A percentile compares a stretch with the other conserved stretches of the same genome.
These are phyloP conservation scores for Gyrodon lividus DNA, from an alignment of 768 basidiomycete genomes.

Conservation along the genomic window DNA sequence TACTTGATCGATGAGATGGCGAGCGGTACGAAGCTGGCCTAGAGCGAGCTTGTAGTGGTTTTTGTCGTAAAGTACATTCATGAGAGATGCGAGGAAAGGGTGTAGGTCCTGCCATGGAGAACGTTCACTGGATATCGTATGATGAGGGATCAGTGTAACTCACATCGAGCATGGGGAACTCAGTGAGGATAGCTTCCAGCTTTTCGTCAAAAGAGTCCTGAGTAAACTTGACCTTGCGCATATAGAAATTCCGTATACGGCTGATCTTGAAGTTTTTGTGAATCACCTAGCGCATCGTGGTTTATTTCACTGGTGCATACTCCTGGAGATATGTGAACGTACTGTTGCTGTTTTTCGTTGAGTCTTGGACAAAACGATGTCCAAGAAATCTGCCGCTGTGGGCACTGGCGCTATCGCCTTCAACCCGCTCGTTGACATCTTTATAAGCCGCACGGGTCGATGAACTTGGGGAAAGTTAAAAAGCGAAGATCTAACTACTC, in stretches of 20 bases:
- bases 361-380: conserved; percentile 91
- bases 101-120: conserved; percentile 68
- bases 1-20: conserved; percentile 95
- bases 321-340: conserved; percentile 4
- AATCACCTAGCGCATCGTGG: conserved; percentile 62
- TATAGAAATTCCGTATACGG: conserved; percentile 95
- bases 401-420: conserved; percentile 99
- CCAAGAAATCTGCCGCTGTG: conserved; percentile 90
- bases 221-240: conserved; percentile 99
- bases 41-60: conserved; percentile 99
- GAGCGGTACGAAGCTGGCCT: conserved; percentile 92
- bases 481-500: neutral
- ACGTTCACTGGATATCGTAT: conserved; percentile 4
- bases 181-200: conserved; percentile 85
- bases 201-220: conserved; percentile 97
- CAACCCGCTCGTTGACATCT: conserved; percentile 83
- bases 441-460: conserved; percentile 9
- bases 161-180: conserved; percentile 98
- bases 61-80: conserved; percentile 99
- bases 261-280: conserved; percentile 99
- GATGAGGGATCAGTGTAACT: conserved; percentile 30
- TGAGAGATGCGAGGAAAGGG: conserved; percentile 90
- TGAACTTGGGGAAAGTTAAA: conserved; percentile 9
- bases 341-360: conserved; percentile 98
- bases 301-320: conserved; percentile 1